phyloP scores from a whole-genome alignment of 2,329 filamentous ascomycete genomes.

The Mariannaea sp. region DNA sequence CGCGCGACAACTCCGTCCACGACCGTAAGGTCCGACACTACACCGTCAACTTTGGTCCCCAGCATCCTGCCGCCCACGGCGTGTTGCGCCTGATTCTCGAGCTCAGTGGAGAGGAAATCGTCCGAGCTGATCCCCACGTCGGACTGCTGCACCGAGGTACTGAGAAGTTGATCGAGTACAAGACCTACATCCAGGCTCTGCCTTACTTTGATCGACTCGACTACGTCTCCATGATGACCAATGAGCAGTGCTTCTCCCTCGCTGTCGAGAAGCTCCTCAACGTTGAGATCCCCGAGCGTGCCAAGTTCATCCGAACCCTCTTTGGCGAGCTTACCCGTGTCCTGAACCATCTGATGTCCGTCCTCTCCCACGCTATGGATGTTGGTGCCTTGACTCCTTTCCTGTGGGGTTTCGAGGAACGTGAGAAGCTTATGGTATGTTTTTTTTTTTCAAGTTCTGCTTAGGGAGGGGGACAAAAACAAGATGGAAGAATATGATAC shows the following conservation, averaged over 20 bases:
- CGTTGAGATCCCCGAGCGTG: conserved; percentile 90
- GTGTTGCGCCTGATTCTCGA: conserved; percentile 97
- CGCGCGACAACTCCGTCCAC: conserved; percentile 54
- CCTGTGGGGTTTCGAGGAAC: conserved; percentile 99
- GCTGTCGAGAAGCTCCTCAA: conserved; percentile 98
- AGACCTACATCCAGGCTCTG: conserved; percentile 96
- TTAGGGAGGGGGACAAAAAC: no score
- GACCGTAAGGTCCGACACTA: conserved; percentile 95
- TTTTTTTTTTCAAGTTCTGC: no score
- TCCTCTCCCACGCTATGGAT: conserved; percentile 97
- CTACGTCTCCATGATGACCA: conserved; percentile 99
- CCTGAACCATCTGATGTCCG: conserved; percentile 97
- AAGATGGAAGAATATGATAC: no score
- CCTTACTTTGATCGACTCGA: conserved; percentile 99
- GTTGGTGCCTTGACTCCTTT: conserved; percentile 97
- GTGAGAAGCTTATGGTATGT: conserved; percentile 98
- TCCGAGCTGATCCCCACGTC: conserved; percentile 95
- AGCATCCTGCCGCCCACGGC: conserved; percentile 97
- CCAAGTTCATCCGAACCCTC: conserved; percentile 95
- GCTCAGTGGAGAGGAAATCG: conserved; percentile 95
- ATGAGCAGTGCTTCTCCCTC: conserved; percentile 95
- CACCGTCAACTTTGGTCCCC: conserved; percentile 98
- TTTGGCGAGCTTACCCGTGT: conserved; percentile 95
- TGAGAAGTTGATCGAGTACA: conserved; percentile 99
- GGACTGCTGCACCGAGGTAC: conserved; percentile 95